Evolutionary conservation across 768 basidiomycete genomes (phyloP).

Genomic region (Hortiboletus campestris): DNA sequence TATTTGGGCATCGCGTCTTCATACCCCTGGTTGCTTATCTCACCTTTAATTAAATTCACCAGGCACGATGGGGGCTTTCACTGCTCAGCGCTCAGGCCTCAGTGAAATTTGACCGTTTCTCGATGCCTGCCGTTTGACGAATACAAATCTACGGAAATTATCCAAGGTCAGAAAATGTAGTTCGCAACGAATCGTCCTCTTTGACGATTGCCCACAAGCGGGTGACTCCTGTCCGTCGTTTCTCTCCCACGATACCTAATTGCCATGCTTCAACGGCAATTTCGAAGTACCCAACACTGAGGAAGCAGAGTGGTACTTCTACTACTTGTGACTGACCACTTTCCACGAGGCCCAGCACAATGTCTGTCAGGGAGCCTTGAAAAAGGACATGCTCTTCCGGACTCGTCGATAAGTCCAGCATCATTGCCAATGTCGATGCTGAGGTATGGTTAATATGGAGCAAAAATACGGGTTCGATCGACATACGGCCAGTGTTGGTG

Average conservation of each 20-base stretch:
- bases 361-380: constrained; percentile 62
- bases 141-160: neutral
- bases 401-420: constrained; percentile 51
- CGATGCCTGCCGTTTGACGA: neutral
- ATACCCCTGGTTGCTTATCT: too few species aligned
- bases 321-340: constrained; percentile 50
- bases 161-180: neutral
- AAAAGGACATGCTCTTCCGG: constrained; percentile 65
- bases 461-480: neutral
- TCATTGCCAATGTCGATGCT: constrained; percentile 55
- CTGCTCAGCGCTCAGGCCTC: neutral
- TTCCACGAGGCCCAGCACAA: constrained; percentile 63
- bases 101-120: neutral
- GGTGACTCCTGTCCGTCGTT: constrained; percentile 22
- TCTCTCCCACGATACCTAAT: constrained; percentile 15
- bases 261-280: constrained; percentile 38
- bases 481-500: constrained; percentile 68
- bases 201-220: constrained; percentile 15
- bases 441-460: constrained; percentile 8
- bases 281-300: constrained; percentile 65
- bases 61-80: neutral
- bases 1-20: too few species aligned
- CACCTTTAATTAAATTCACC: neutral
- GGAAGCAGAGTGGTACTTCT: constrained; percentile 66
- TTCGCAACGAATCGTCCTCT: constrained; percentile 6